Percentiles rank a stretch among this genome's conserved stretches.
These are phyloP conservation scores for Phytophthora tubulina DNA, from an alignment of 352 stramenopile species.

Conservation along the genomic window DNA sequence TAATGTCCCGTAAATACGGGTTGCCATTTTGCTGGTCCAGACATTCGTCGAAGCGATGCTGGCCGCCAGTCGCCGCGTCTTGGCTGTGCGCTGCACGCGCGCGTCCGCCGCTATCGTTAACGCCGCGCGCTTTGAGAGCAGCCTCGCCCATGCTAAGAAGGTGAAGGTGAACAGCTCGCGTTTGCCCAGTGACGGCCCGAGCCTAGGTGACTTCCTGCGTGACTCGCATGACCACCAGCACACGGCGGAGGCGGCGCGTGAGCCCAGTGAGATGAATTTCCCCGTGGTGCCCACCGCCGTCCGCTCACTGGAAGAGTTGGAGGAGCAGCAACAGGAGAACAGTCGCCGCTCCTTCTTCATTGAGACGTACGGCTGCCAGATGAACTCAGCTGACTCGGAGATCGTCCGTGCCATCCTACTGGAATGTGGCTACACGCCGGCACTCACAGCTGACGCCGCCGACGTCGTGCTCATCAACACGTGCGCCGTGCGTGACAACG, in stretches of 20 bases:
- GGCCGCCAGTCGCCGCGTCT: slow-evolving; percentile 28
- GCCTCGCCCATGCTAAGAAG: slow-evolving; percentile 3
- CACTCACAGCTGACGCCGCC: slow-evolving; percentile 73
- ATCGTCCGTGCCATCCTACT: slow-evolving; percentile 97
- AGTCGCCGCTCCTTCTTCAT: slow-evolving; percentile 78
- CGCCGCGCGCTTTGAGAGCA: slow-evolving; percentile 30
- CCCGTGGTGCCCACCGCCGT: slow-evolving; percentile 46
- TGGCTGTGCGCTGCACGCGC: neutral
- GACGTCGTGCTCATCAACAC: slow-evolving; percentile 99
- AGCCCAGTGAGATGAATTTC: slow-evolving; percentile 85
- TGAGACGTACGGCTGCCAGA: slow-evolving; percentile 99
- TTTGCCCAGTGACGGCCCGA: slow-evolving; percentile 55
- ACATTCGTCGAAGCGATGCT: slow-evolving; percentile 21
- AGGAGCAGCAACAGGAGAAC: slow-evolving; percentile 37
- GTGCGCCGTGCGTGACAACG: slow-evolving; percentile 99
- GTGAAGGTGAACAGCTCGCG: slow-evolving; percentile 42
- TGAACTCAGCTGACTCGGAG: slow-evolving; percentile 99
- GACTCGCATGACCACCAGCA: slow-evolving; percentile 47
- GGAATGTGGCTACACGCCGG: slow-evolving; percentile 69
- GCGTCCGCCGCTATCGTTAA: neutral
- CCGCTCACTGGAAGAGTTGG: slow-evolving; percentile 63
- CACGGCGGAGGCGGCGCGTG: slow-evolving; percentile 34
- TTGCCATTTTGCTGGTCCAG: slow-evolving; percentile 23
- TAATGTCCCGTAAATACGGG: too few relatives aligned
- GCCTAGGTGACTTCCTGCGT: slow-evolving; percentile 80